Evolutionary conservation across 177 flowering plant species (phyloP).

Genomic region (Vitis hybrid): DNA sequence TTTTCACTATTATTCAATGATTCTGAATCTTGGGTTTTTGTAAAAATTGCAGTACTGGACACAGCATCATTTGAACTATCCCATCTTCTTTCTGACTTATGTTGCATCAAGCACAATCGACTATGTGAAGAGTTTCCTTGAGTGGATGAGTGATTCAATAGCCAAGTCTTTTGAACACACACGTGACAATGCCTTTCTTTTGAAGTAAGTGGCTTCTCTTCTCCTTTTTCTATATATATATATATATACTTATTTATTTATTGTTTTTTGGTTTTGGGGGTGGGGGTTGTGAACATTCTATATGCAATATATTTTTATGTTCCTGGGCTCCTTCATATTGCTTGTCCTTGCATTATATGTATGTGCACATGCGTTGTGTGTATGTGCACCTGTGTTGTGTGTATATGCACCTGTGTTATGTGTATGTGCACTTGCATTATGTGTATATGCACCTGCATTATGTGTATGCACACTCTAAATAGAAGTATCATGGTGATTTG

Average conservation of each 20-base stretch:
- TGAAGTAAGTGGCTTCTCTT: slow-evolving; percentile 60
- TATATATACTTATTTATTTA: background rate
- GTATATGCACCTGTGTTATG: background rate
- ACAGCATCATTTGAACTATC: slow-evolving; percentile 65
- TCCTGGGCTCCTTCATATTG: background rate
- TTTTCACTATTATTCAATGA: background rate
- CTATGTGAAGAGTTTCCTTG: slow-evolving; percentile 92
- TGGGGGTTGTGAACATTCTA: background rate
- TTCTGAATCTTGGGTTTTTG: slow-evolving; percentile 7
- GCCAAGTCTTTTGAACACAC: slow-evolving; percentile 95
- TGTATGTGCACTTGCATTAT: background rate
- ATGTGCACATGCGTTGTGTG: background rate
- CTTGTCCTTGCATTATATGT: background rate
- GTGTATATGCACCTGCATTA: background rate
- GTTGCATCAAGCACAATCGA: slow-evolving; percentile 91
- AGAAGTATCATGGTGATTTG: too few relatives aligned
- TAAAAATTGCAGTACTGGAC: slow-evolving; percentile 71
- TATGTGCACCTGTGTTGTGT: background rate
- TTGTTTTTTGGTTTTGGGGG: background rate
- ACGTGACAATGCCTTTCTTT: slow-evolving; percentile 89
- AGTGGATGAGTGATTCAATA: slow-evolving; percentile 98
- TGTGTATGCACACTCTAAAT: background rate
- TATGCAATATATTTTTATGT: background rate
- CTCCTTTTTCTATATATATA: background rate
- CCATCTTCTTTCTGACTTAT: slow-evolving; percentile 88